Conservation (phyloP, 768 basidiomycete species). For the Tricholoma sp. region DNA sequence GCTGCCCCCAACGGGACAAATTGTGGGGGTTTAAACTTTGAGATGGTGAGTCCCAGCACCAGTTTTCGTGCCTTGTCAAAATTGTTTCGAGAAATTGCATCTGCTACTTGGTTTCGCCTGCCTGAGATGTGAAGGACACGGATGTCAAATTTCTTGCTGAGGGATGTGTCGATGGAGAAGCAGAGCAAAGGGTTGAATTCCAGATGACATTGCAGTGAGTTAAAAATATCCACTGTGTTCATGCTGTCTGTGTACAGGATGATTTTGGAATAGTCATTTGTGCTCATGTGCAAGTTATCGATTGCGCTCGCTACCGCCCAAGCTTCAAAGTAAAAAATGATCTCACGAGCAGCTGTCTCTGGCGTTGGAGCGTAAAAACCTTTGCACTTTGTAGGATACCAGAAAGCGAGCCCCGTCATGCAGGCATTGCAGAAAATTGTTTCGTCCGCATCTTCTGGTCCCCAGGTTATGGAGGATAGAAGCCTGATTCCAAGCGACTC, state of each 20-base stretch:
- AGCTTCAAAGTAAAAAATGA: not conserved
- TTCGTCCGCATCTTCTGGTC: not conserved
- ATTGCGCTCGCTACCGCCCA: not conserved
- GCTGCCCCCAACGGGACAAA: not conserved
- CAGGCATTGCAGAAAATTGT: conserved; percentile 1
- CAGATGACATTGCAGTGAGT: not conserved
- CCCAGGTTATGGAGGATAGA: not conserved
- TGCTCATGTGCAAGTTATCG: not conserved
- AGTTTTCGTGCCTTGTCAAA: not conserved
- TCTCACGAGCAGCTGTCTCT: not conserved
- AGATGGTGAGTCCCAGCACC: not conserved
- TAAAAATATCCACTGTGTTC: not conserved
- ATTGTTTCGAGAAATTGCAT: not conserved
- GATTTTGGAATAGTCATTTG: not conserved
- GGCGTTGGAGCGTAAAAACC: not conserved
- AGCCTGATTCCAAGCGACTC: not conserved
- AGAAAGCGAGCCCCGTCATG: not conserved
- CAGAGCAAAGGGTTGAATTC: not conserved
- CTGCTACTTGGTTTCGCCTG: not conserved
- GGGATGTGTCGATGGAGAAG: not conserved
- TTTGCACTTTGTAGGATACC: not conserved
- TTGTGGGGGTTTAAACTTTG: not conserved
- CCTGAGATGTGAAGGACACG: not conserved
- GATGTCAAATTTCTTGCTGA: not conserved
- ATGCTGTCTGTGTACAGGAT: not conserved